phyloP scores from a whole-genome alignment of 192 early-diverging fungal species.

The Allomyces macrogynus region DNA sequence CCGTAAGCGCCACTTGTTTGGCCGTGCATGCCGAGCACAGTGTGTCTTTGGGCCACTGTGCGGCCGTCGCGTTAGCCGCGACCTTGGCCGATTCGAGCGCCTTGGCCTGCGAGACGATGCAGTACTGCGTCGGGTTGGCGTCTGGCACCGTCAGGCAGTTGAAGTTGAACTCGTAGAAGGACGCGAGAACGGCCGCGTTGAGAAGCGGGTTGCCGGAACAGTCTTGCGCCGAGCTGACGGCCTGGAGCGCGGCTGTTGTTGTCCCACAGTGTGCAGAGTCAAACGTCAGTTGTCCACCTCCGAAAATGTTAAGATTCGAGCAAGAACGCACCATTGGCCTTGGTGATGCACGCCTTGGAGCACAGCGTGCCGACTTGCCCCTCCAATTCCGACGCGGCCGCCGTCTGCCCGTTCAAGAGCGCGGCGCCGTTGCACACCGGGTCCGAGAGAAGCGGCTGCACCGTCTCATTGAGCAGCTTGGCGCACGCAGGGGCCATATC shows the following conservation, averaged over 20 bases:
- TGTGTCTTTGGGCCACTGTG: background rate
- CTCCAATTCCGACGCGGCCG: background rate
- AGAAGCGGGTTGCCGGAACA: background rate
- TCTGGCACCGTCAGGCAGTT: background rate
- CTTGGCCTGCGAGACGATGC: background rate
- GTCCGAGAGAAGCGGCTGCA: background rate
- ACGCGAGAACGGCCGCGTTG: background rate
- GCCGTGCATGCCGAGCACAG: background rate
- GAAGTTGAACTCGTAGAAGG: background rate
- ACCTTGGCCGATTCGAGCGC: background rate
- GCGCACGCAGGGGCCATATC: background rate
- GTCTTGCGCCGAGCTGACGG: background rate
- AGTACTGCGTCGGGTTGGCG: background rate
- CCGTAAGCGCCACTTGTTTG: background rate
- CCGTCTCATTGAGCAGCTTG: background rate
- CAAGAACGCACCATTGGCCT: background rate
- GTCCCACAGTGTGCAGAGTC: no score
- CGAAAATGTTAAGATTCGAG: background rate
- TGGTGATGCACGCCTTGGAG: background rate
- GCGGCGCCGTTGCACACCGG: background rate
- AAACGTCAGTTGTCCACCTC: background rate
- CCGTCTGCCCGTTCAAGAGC: background rate
- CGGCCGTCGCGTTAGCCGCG: background rate
- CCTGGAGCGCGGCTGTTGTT: background rate
- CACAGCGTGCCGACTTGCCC: background rate